Conservation (phyloP, 1,139 yeast genomes). For the Debaryomycetaceae sp. region DNA sequence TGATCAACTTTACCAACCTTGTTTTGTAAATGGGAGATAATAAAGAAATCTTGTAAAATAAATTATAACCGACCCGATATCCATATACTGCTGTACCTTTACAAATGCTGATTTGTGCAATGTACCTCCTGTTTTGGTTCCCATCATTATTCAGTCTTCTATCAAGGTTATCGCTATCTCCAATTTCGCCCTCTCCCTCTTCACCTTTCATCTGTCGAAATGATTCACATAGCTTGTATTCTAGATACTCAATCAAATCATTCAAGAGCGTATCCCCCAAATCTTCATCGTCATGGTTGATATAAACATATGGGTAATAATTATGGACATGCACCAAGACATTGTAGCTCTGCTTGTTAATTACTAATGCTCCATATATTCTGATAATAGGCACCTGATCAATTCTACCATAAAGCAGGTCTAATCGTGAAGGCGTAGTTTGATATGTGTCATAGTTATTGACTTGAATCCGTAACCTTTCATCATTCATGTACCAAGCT, state of each 20-base stretch:
- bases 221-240: conserved; percentile 14
- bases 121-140: conserved; percentile 29
- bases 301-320: conserved; percentile 73
- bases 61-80: conserved; percentile 59
- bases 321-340: conserved; percentile 73
- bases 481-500: conserved; percentile 7
- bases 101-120: conserved; percentile 68
- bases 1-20: conserved; percentile 29
- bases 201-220: conserved; percentile 11
- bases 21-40: conserved; percentile 60
- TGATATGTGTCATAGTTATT: conserved; percentile 67
- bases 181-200: conserved; percentile 9
- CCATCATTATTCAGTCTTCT: conserved; percentile 7
- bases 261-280: conserved; percentile 9
- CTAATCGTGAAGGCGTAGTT: conserved; percentile 29
- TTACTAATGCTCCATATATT: conserved; percentile 59
- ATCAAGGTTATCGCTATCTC: conserved; percentile 5
- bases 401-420: conserved; percentile 28
- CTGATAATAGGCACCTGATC: conserved; percentile 70
- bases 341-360: conserved; percentile 16
- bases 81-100: conserved; percentile 86
- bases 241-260: conserved; percentile 15
- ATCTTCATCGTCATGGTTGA: conserved; percentile 39
- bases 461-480: conserved; percentile 38
- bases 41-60: conserved; percentile 65